phyloP scores from a whole-genome alignment of 164 flowering plant species.

The Magnolia officinalis region DNA sequence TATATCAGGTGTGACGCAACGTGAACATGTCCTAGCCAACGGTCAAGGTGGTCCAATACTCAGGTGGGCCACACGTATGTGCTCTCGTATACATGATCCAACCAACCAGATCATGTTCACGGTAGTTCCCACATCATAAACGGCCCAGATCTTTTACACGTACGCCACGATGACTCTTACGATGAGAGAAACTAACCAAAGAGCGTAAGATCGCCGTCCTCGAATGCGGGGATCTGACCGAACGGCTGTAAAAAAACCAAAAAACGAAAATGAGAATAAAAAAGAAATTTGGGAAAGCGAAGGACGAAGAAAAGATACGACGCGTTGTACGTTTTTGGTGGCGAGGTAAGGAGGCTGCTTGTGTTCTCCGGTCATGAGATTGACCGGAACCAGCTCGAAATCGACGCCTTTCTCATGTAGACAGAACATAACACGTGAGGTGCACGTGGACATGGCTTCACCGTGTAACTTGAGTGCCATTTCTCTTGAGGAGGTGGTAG shows the following conservation, averaged over 20 bases:
- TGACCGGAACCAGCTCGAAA: conserved; percentile 18
- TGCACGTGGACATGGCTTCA: conserved; percentile 25
- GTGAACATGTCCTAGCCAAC: too few relatives aligned
- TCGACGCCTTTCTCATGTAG: conserved; percentile 22
- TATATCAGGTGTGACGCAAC: too few relatives aligned
- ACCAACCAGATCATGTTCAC: not conserved
- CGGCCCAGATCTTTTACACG: not conserved
- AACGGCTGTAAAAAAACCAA: conserved; percentile 33
- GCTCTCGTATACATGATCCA: too few relatives aligned
- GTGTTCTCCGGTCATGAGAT: conserved; percentile 17
- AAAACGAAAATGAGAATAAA: not conserved
- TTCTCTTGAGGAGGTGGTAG: too few relatives aligned
- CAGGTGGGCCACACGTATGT: too few relatives aligned
- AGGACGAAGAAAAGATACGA: not conserved
- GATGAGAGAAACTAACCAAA: conserved; percentile 24
- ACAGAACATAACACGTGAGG: conserved; percentile 23
- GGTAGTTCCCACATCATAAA: too few relatives aligned
- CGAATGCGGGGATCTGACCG: conserved; percentile 34
- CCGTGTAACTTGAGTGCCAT: conserved; percentile 33
- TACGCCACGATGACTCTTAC: not conserved
- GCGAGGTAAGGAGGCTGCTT: conserved; percentile 18
- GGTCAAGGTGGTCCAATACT: too few relatives aligned
- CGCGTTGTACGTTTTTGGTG: conserved; percentile 6
- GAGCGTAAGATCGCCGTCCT: conserved; percentile 35
- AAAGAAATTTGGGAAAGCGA: not conserved